Evolutionary conservation across 176 grass and related monocot species (phyloP), one percentile per base, ranked within the genome.

Genomic region (Musa itinerans): DNA sequence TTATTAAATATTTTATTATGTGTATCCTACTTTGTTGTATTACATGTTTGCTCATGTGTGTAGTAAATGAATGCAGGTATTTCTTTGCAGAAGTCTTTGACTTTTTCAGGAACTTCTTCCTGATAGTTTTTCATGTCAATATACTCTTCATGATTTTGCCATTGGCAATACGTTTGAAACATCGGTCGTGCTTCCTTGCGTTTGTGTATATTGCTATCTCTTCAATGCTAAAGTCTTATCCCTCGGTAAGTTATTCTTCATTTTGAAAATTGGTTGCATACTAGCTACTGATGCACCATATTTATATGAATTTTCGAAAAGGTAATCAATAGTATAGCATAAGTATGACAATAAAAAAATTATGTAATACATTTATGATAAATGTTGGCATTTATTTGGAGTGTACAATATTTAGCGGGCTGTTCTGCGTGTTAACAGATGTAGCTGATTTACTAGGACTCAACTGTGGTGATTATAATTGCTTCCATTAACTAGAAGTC

Each of bases 21-120:
- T 71, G 63, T 50, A 43, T 76, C 69, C n/a, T 54, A 54, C 52
- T 15, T 50, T 76, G 29, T 13, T 17, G 16, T 54, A 54, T 64
- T 76, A 51, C 58, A 68, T 64, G 76, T 21, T 10, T 81, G 68
- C 68, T 85, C n/a, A 87, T 78, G 27, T 13, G 54, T 75, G 69
- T 80, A 68, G 63, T 22, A 50, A 85, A 85, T 76, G 23, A 76
- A 64, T 98, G 82, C 82, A 98, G 95, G 95, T 94, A 94, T 81
- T 98, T 98, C 73, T 98, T 98, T 84, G 95, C 95, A 27, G 95
- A 98, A 78, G 95, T 94, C 8, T 98, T 98, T 6, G 88, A 89
- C 57, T 91, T 98, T 58, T 98, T 98, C 81, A 94, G 95, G 81
- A 85, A 78, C 75, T 98, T 98, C 79, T 98, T 98, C 79, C 78